Percentiles rank a stretch among this genome's conserved stretches.
These are phyloP conservation scores for Styphnolobium japonicum DNA, from an alignment of 306 rosid genomes.

Conservation along the genomic window DNA sequence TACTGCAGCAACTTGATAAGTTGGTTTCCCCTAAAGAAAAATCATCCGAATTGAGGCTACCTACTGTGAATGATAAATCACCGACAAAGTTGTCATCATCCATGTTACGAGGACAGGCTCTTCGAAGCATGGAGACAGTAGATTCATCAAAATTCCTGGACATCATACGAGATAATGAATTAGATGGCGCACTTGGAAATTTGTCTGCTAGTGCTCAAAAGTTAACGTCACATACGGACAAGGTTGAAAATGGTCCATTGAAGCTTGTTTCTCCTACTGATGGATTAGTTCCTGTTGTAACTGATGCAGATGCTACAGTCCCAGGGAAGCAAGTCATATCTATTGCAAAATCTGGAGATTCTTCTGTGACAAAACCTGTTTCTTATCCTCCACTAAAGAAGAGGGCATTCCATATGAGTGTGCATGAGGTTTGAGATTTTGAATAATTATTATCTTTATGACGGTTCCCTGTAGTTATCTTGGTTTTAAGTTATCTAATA, in stretches of 20 bases:
- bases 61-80: conserved; percentile 43
- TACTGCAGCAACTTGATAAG: conserved; percentile 79
- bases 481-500: background rate
- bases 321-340: conserved; percentile 32
- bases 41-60: conserved; percentile 44
- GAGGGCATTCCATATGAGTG: conserved; percentile 83
- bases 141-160: conserved; percentile 67
- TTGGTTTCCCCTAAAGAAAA: conserved; percentile 71
- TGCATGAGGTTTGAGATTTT: conserved; percentile 69
- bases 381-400: conserved; percentile 44
- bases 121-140: conserved; percentile 71
- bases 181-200: conserved; percentile 25
- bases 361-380: conserved; percentile 32
- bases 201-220: conserved; percentile 35
- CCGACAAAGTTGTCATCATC: conserved; percentile 72
- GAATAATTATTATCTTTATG: background rate
- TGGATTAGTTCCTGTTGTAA: conserved; percentile 22
- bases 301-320: conserved; percentile 33
- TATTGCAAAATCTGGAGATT: conserved; percentile 31
- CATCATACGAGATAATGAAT: conserved; percentile 20
- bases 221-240: conserved; percentile 39
- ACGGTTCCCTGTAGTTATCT: background rate
- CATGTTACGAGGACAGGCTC: conserved; percentile 86
- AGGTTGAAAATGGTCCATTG: conserved; percentile 43
- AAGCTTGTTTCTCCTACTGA: conserved; percentile 33